Percentiles rank a stretch among this genome's conserved stretches.
Conservation (phyloP, 192 early-diverging fungal genomes). For the Phycomyces blakesleeanus region DNA sequence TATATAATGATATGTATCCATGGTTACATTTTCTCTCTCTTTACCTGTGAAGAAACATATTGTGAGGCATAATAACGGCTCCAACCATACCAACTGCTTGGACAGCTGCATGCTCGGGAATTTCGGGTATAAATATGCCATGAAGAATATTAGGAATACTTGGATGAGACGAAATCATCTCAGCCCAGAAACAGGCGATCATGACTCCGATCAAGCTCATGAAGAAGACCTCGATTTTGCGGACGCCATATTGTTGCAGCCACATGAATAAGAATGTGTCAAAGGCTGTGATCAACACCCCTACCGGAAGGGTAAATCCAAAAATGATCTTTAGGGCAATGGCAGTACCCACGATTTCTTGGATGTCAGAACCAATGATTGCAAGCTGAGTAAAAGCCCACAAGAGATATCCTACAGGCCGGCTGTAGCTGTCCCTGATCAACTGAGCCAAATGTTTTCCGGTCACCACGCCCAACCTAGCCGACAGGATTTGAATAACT, state of each 20-base stretch:
- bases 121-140: slow-evolving; percentile 52
- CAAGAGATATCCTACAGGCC: slow-evolving; percentile 39
- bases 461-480: slow-evolving; percentile 61
- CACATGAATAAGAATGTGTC: slow-evolving; percentile 79
- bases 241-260: slow-evolving; percentile 57
- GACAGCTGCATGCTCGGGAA: slow-evolving; percentile 52
- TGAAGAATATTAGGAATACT: slow-evolving; percentile 42
- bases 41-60: slow-evolving; percentile 80
- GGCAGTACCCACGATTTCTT: slow-evolving; percentile 87
- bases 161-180: slow-evolving; percentile 53
- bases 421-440: slow-evolving; percentile 45
- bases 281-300: slow-evolving; percentile 70
- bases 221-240: slow-evolving; percentile 71
- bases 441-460: slow-evolving; percentile 60
- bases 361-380: slow-evolving; percentile 70
- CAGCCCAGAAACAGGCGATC: slow-evolving; percentile 74
- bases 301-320: slow-evolving; percentile 59
- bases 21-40: background rate
- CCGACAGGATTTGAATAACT: slow-evolving; percentile 58
- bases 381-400: slow-evolving; percentile 63
- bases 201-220: slow-evolving; percentile 68
- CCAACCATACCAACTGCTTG: slow-evolving; percentile 68
- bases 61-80: slow-evolving; percentile 85
- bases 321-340: slow-evolving; percentile 82
- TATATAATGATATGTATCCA: background rate